A percentile compares a stretch with the other conserved stretches of the same genome.
These are phyloP conservation scores for Mycosphaerella sp. DNA, from an alignment of 2,329 filamentous ascomycete species.

Conservation along the genomic window DNA sequence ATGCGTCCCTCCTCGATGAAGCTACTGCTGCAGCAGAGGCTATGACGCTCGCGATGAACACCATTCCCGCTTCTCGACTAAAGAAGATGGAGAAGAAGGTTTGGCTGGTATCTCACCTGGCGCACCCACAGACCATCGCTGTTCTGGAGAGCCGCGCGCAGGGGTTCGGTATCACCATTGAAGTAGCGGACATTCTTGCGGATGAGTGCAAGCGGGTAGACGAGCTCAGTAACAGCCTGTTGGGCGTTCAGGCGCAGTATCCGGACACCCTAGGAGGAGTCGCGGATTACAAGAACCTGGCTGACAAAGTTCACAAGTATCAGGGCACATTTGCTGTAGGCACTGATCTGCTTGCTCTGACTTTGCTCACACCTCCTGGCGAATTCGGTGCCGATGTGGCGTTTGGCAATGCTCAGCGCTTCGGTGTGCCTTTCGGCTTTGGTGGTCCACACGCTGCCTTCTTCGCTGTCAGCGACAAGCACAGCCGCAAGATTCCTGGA, in stretches of 20 bases:
- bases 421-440: conserved; percentile 86
- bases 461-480: conserved; percentile 83
- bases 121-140: conserved; percentile 78
- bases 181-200: conserved; percentile 64
- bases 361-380: conserved; percentile 78
- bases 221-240: conserved; percentile 69
- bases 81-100: conserved; percentile 66
- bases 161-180: conserved; percentile 81
- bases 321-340: conserved; percentile 79
- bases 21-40: conserved; percentile 89
- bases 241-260: conserved; percentile 92
- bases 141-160: conserved; percentile 80
- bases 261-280: conserved; percentile 82
- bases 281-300: conserved; percentile 65
- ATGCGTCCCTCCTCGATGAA: conserved; percentile 87
- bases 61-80: conserved; percentile 62
- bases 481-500: conserved; percentile 91
- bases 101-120: conserved; percentile 73
- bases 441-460: conserved; percentile 96
- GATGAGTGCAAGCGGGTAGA: conserved; percentile 60
- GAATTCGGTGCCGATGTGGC: conserved; percentile 95
- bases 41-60: conserved; percentile 85
- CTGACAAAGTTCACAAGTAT: conserved; percentile 68
- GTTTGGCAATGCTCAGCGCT: conserved; percentile 84
- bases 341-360: conserved; percentile 83